Evolutionary conservation across 345 rosid genomes (phyloP).

Genomic region (Aquilaria yunnanensis): DNA sequence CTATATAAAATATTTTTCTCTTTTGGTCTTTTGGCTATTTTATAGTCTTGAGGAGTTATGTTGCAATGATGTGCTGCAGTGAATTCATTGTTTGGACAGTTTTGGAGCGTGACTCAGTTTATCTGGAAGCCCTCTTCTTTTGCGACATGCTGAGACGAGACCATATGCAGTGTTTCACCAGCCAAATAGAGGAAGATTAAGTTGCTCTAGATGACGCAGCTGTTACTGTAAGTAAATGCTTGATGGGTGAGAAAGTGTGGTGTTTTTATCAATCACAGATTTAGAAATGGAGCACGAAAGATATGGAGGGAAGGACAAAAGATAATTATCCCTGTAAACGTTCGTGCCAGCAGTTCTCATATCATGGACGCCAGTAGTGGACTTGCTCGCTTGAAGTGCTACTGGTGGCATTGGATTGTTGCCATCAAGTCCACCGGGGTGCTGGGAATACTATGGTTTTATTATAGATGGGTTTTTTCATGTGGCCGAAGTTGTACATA

Average conservation of each 20-base stretch:
- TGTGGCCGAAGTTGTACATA: constrained; percentile 36
- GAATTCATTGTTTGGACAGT: constrained; percentile 16
- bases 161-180: constrained; percentile 25
- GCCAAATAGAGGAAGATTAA: constrained; percentile 21
- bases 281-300: constrained; percentile 13
- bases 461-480: constrained; percentile 15
- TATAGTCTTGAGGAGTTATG: neutral
- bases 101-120: constrained; percentile 33
- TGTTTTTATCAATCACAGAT: constrained; percentile 18
- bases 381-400: constrained; percentile 19
- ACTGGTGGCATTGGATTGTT: constrained; percentile 20
- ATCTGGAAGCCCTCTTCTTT: constrained; percentile 30
- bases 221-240: constrained; percentile 27
- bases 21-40: neutral
- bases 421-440: constrained; percentile 20
- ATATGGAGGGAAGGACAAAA: constrained; percentile 2
- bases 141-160: constrained; percentile 14
- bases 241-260: constrained; percentile 26
- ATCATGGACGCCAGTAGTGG: constrained; percentile 12
- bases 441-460: constrained; percentile 16
- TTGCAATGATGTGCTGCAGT: constrained; percentile 22
- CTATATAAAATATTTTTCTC: neutral
- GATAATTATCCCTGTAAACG: constrained; percentile 2
- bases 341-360: constrained; percentile 23
- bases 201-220: constrained; percentile 21